Percentiles rank a stretch among this genome's conserved stretches.
Conservation (phyloP, 345 rosid genomes). For the Gossypium ekmanianum region DNA sequence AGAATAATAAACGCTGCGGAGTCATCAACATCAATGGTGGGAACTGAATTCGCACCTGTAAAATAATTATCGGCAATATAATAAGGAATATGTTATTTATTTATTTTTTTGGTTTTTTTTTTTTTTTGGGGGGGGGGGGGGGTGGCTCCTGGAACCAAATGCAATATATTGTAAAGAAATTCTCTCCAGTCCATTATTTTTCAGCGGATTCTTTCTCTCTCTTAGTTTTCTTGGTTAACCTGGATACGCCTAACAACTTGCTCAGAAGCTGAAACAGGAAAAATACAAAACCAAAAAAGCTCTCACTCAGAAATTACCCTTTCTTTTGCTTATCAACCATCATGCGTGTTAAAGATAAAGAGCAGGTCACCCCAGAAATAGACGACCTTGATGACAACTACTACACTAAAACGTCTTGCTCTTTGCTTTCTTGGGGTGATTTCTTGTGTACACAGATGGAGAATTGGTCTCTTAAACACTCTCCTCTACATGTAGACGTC, state of each 20-base stretch:
- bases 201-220: constrained; percentile 7
- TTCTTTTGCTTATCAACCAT: constrained; percentile 1
- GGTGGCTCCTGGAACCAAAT: neutral
- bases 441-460: constrained; percentile 44
- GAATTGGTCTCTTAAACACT: constrained; percentile 14
- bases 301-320: neutral
- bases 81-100: too few species aligned
- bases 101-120: too few species aligned
- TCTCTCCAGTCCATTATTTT: constrained; percentile 19
- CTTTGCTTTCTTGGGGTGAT: constrained; percentile 35
- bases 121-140: too few species aligned
- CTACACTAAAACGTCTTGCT: constrained; percentile 28
- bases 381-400: constrained; percentile 19
- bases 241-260: constrained; percentile 20
- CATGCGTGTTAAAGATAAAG: constrained; percentile 55
- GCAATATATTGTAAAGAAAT: constrained; percentile 33
- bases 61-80: too few species aligned
- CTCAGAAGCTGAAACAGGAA: neutral
- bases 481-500: constrained; percentile 14
- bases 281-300: neutral
- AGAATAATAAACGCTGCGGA: too few species aligned
- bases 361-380: constrained; percentile 29
- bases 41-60: too few species aligned
- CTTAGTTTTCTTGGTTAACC: neutral
- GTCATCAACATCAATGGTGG: too few species aligned